These are phyloP conservation scores for Straminergon stramineum DNA, from an alignment of 225 moss, liverwort and hornwort genomes.

Conservation along the genomic window DNA sequence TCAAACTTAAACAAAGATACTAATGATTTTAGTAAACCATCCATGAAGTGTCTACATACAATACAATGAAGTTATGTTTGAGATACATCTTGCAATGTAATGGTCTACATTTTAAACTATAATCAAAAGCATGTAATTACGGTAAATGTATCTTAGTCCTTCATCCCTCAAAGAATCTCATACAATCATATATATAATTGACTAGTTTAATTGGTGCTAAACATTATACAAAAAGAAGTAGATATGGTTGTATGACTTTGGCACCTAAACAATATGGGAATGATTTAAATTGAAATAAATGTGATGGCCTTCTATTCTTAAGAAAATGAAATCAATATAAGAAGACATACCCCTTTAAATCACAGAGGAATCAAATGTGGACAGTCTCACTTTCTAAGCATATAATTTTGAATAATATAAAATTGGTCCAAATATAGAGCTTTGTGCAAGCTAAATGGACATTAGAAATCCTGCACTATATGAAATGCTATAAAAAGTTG, in stretches of 20 bases:
- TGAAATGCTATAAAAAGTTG: no score
- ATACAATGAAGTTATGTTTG: not conserved
- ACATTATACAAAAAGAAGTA: not conserved
- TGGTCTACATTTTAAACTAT: not conserved
- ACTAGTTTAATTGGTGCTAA: not conserved
- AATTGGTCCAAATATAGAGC: no score
- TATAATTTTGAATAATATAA: no score
- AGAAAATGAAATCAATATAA: no score
- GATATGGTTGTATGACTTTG: no score
- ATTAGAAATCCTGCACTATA: no score
- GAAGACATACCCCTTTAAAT: no score
- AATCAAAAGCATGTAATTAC: not conserved
- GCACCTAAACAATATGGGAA: no score
- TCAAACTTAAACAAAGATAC: not conserved
- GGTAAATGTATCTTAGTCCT: not conserved
- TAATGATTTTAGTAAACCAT: not conserved
- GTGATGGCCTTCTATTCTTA: no score
- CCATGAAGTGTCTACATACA: not conserved
- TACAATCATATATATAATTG: not conserved
- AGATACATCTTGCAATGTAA: not conserved
- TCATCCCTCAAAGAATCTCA: not conserved
- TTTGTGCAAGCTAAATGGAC: fast-evolving
- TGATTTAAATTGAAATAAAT: no score
- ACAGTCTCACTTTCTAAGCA: no score
- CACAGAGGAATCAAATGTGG: no score